These are phyloP conservation scores for Friedmanniomyces simplex DNA, from an alignment of 495 filamentous ascomycete species.

Conservation along the genomic window DNA sequence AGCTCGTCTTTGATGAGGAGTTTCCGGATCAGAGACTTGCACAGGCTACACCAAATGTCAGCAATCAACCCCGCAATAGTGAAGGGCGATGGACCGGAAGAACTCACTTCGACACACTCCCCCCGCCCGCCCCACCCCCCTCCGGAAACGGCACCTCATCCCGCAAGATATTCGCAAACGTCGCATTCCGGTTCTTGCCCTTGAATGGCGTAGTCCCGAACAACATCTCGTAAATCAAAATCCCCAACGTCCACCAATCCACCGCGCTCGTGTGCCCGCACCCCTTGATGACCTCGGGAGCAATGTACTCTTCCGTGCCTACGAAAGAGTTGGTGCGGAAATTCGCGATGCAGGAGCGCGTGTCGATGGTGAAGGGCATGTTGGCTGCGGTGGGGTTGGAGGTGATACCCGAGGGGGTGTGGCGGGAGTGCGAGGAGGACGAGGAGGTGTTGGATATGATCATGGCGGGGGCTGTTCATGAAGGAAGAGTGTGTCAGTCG, in stretches of 20 bases:
- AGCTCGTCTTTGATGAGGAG: conserved; percentile 96
- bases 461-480: conserved; percentile 63
- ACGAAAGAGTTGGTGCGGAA: conserved; percentile 98
- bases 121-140: conserved; percentile 52
- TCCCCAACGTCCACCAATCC: conserved; percentile 98
- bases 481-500: too few relatives aligned
- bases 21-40: conserved; percentile 94
- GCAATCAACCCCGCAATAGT: too few relatives aligned
- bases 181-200: conserved; percentile 96
- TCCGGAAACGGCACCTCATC: conserved; percentile 95
- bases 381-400: conserved; percentile 62
- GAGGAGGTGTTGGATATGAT: conserved; percentile 63
- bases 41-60: conserved; percentile 49
- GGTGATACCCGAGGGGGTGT: conserved; percentile 48
- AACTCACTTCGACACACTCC: conserved; percentile 80
- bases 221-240: conserved; percentile 98
- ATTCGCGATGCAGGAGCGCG: conserved; percentile 95
- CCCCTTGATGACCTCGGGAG: conserved; percentile 96
- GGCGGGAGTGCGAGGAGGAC: conserved; percentile 30
- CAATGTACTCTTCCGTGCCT: conserved; percentile 97
- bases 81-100: too few relatives aligned
- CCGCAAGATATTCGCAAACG: conserved; percentile 91
- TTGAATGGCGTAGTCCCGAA: conserved; percentile 98
- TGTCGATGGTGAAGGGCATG: conserved; percentile 80
- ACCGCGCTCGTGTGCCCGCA: conserved; percentile 97